phyloP scores from a whole-genome alignment of 805 yeast genomes.

The Yarrowia divulgata region DNA sequence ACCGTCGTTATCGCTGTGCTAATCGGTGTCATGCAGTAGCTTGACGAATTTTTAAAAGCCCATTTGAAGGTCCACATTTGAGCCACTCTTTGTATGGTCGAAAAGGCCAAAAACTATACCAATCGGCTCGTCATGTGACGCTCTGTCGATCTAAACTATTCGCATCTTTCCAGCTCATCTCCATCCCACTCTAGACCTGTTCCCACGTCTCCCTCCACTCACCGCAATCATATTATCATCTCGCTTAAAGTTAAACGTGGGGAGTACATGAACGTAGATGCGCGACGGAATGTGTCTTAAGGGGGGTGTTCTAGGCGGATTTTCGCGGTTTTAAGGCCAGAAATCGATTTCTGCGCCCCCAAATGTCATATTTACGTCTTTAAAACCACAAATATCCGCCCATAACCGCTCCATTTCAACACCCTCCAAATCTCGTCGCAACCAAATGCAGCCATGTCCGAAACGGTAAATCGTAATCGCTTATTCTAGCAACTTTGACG shows the following conservation, averaged over 20 bases:
- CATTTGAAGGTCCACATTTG: too few species aligned
- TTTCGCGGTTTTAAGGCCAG: not conserved
- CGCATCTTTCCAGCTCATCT: not conserved
- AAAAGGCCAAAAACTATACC: not conserved
- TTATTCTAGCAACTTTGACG: constrained; percentile 7
- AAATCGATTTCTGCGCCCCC: not conserved
- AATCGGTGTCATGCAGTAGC: too few species aligned
- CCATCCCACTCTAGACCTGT: too few species aligned
- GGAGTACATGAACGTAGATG: not conserved
- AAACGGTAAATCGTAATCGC: constrained; percentile 33
- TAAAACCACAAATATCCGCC: not conserved
- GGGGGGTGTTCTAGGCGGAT: not conserved
- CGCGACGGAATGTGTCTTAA: not conserved
- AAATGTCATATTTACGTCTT: not conserved
- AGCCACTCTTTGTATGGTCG: not conserved
- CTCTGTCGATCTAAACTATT: not conserved
- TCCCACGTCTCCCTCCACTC: not conserved
- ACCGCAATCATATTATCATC: constrained; percentile 18
- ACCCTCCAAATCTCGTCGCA: not conserved
- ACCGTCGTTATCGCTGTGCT: too few species aligned
- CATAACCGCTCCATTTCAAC: too few species aligned
- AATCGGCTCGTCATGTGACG: not conserved
- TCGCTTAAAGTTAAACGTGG: constrained; percentile 25
- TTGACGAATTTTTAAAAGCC: not conserved
- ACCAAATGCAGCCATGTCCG: constrained; percentile 16